Conservation (phyloP, 176 grass and related monocot genomes). For the Carex cristatella region DNA sequence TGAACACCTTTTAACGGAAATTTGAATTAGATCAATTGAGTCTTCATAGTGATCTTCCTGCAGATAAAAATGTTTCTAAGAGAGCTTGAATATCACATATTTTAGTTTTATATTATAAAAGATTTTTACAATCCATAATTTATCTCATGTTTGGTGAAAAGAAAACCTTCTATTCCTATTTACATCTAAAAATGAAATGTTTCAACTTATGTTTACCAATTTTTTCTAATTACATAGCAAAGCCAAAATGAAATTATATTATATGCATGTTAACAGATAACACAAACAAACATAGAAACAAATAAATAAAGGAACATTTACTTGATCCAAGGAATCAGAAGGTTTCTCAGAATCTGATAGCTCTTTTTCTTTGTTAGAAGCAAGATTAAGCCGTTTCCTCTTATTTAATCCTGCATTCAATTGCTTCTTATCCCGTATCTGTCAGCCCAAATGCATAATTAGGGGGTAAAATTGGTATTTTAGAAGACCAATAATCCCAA, state of each 20-base stretch:
- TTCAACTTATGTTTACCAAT: neutral
- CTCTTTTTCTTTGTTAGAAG: conserved; percentile 1
- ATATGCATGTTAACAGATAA: neutral
- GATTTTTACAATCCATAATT: no score
- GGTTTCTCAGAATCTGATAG: neutral
- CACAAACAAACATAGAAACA: neutral
- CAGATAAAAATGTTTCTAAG: conserved; percentile 32
- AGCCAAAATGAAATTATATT: no score
- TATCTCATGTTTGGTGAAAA: no score
- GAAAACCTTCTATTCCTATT: no score
- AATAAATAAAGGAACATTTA: neutral
- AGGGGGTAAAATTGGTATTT: no score
- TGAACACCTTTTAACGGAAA: conserved; percentile 35
- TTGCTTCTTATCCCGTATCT: conserved; percentile 17
- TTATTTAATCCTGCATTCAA: conserved; percentile 3
- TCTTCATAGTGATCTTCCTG: conserved; percentile 30
- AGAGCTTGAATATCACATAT: neutral
- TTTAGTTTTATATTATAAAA: no score
- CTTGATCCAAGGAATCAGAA: conserved; percentile 1
- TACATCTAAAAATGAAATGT: no score
- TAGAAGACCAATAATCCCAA: no score
- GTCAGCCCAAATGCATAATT: neutral
- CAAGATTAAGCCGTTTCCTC: neutral
- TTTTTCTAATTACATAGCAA: neutral
- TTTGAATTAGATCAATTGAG: conserved; percentile 30